Evolutionary conservation across 2,329 filamentous ascomycete genomes (phyloP), one percentile per base, ranked within the genome.

Genomic region (Colletotrichum gigasporum): DNA sequence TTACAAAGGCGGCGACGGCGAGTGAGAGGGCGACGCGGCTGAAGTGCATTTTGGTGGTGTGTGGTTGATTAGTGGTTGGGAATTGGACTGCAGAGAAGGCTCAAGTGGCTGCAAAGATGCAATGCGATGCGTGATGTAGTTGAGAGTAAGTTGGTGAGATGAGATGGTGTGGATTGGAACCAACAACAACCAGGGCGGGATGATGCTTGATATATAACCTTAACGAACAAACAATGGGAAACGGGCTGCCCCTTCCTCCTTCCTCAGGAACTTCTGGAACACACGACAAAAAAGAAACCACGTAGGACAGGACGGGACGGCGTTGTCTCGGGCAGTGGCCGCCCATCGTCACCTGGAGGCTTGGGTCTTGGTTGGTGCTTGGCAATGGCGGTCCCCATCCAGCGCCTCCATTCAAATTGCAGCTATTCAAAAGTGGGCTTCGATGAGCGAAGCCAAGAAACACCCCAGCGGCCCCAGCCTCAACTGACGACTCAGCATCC

Each of bases 11-110:
- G 35, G 50, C 55, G 45, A 58, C 59, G 34, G 63, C 58, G 22
- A 66, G 48, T 34, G 63, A 47, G 47, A 66, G 39, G 5, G 66
- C 66, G 35, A 64, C 12, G 37, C 53, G 50, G 50, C 37, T 63
- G 63, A 66, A 66, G 28, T 67, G 58, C 66, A 67, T 67, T 14
- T 37, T 64, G 63, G 65, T 35, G 52, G 52, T 47, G 37, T 7
- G 10, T 12, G 28, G 2, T 9, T 4, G 11, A 35, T n/a, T n/a
- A n/a, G 10, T 9, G 10, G 12, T 20, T 5, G 11, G 12, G 10
- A 10, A 7, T 7, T 24, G n/a, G n/a, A n/a, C n/a, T n/a, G n/a
- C n/a, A n/a, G n/a, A n/a, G n/a, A n/a, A n/a, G n/a, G n/a, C n/a
- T n/a, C n/a, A n/a, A n/a, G n/a, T n/a, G n/a, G n/a, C n/a, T n/a